A percentile compares a stretch with the other conserved stretches of the same genome.
These are phyloP conservation scores for Phytophthora ramorum DNA, from an alignment of 352 stramenopile species.

Conservation along the genomic window DNA sequence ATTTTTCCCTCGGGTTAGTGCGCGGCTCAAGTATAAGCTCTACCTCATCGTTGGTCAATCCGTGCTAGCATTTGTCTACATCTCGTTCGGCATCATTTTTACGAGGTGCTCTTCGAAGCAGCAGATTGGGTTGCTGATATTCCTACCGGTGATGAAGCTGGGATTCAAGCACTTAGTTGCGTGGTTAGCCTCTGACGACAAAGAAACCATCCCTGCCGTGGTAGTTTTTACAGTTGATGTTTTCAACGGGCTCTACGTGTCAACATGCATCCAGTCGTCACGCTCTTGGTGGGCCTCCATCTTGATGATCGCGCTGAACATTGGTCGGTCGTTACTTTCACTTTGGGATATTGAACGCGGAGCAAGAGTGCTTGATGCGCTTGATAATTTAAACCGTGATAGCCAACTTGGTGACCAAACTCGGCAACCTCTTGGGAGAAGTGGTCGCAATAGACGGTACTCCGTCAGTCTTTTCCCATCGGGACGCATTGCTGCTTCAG, in stretches of 20 bases:
- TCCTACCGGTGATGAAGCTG: conserved; percentile 9
- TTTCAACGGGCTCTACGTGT: conserved; percentile 9
- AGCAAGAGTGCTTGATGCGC: not conserved
- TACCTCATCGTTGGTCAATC: conserved; percentile 4
- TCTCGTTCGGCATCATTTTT: conserved; percentile 2
- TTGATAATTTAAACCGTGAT: not conserved
- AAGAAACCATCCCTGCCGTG: conserved; percentile 7
- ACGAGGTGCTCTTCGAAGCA: not conserved
- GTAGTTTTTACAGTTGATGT: conserved; percentile 16
- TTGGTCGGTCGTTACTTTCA: not conserved
- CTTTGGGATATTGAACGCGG: conserved; percentile 1
- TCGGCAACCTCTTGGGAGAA: not conserved
- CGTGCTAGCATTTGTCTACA: conserved; percentile 2
- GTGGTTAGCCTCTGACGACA: conserved; percentile 1
- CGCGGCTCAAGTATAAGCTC: conserved; percentile 4
- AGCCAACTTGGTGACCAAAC: not conserved
- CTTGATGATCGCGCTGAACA: conserved; percentile 8
- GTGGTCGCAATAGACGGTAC: not conserved
- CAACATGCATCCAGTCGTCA: conserved; percentile 11
- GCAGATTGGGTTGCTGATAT: conserved; percentile 3
- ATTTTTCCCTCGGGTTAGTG: conserved; percentile 1
- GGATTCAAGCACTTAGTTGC: conserved; percentile 8
- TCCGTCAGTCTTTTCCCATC: not conserved
- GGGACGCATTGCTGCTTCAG: not conserved
- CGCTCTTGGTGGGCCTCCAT: conserved; percentile 4